Evolutionary conservation across 1,284 basidiomycete genomes (phyloP), one percentile per base, ranked within the genome.

Genomic region (Rhizoctonia solani): DNA sequence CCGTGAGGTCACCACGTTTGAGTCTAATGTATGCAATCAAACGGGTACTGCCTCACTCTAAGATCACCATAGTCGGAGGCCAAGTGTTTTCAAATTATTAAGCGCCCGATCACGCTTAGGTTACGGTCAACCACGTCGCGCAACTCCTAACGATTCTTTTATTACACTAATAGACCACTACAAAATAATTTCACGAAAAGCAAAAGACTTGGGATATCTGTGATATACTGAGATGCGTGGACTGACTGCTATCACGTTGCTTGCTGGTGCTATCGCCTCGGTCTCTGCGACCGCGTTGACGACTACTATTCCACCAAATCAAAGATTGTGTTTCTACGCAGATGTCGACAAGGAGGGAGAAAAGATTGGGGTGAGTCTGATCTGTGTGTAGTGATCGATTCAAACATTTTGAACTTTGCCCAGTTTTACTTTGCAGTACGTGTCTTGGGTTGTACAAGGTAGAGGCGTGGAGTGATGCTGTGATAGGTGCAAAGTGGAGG

Each of bases 291-390:
- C 92, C 0, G 95, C 97, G 0, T 79, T 99, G 53, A 98, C 96
- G 1, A 94, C 95, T 2, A 82, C 89, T 30, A 85, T 99, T 68
- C 81, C 84, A 19, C 87, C 93, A 0, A 95, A 94, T 75, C 92
- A 97, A 75, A 83, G 91, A 56, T 80, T 92, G 66, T 99, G 97
- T 78, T 99, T 95, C 79, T 98, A 93, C 74, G 93, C 94, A 5
- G 80, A 39, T 77, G 79, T 27, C 76, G 76, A 32, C 81, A 80
- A 70, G 79, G 80, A 25, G 72, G 70, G 67, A 75, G 63, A 72
- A 75, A 70, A 68, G 71, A 68, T 25, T 79, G 77, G 47, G 73
- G 75, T 53, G 77, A 73, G 87, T 83, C 42, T 14, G 14, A 1
- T 21, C 30, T 58, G 32, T 30, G 3, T 34, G n/a, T 29, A 29